A percentile compares a stretch with the other conserved stretches of the same genome.
These are phyloP conservation scores for Tolypocladium amazonense DNA, from an alignment of 2,329 filamentous ascomycete genomes.

Conservation along the genomic window DNA sequence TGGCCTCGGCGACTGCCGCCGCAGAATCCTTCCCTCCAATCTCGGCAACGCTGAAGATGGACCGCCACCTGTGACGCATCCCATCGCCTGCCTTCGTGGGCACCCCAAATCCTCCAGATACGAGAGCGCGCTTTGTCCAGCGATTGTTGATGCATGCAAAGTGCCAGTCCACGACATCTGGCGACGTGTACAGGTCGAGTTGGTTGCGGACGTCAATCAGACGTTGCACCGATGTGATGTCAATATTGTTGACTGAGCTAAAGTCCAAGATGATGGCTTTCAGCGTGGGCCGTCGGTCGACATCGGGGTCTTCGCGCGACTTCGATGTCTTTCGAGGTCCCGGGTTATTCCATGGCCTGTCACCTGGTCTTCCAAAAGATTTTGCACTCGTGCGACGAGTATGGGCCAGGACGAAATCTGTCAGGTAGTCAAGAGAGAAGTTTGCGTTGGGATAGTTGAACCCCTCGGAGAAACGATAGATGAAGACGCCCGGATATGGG, in stretches of 20 bases:
- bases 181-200: slow-evolving; percentile 73
- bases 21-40: slow-evolving; percentile 63
- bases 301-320: slow-evolving; percentile 14
- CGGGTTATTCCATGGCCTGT: slow-evolving; percentile 92
- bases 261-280: slow-evolving; percentile 93
- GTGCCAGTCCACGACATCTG: slow-evolving; percentile 86
- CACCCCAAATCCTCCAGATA: slow-evolving; percentile 79
- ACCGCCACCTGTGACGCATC: slow-evolving; percentile 66
- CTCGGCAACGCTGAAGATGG: slow-evolving; percentile 91
- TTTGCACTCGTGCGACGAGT: slow-evolving; percentile 69
- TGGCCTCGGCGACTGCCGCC: slow-evolving; percentile 54
- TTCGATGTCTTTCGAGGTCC: slow-evolving; percentile 48
- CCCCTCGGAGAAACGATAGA: slow-evolving; percentile 88
- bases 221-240: slow-evolving; percentile 84
- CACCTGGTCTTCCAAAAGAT: slow-evolving; percentile 53
- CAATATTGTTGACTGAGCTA: slow-evolving; percentile 85
- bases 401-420: slow-evolving; percentile 53
- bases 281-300: slow-evolving; percentile 51
- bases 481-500: slow-evolving; percentile 87
- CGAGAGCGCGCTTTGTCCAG: slow-evolving; percentile 88
- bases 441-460: slow-evolving; percentile 96
- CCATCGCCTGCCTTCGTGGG: slow-evolving; percentile 42
- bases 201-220: slow-evolving; percentile 93
- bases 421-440: slow-evolving; percentile 73
- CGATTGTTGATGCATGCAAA: slow-evolving; percentile 82